phyloP scores from a whole-genome alignment of 2,329 filamentous ascomycete species.

The Diaporthe destruens region DNA sequence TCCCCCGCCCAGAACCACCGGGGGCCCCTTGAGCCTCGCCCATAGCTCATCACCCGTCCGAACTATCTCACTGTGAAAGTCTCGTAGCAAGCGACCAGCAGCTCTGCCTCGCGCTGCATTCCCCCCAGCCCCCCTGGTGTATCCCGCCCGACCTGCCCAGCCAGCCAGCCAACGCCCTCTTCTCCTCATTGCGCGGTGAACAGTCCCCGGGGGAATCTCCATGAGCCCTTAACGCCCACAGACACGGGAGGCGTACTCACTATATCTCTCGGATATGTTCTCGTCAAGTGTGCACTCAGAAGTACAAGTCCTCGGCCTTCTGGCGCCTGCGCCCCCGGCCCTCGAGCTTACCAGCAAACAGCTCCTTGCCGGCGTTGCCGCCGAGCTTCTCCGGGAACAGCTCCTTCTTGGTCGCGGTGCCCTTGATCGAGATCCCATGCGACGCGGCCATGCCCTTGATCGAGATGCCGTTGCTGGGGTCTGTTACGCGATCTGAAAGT shows the following conservation, averaged over 20 bases:
- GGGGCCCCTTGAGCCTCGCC: not conserved
- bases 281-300: constrained; percentile 55
- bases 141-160: not conserved
- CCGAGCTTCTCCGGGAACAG: constrained; percentile 75
- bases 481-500: constrained; percentile 33
- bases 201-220: not conserved
- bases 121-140: not conserved
- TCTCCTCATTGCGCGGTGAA: no score
- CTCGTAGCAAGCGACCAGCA: not conserved
- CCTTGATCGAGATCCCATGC: constrained; percentile 75
- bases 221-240: not conserved
- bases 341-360: constrained; percentile 73
- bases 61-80: not conserved
- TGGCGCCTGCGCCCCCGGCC: constrained; percentile 71
- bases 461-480: constrained; percentile 35
- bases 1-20: not conserved
- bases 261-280: not conserved
- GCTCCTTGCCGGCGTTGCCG: constrained; percentile 73
- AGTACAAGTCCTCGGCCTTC: constrained; percentile 80
- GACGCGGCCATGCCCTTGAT: constrained; percentile 70
- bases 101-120: no score
- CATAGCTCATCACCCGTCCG: not conserved
- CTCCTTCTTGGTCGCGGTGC: constrained; percentile 72
- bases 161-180: not conserved
- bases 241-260: not conserved